Base-by-base conservation (phyloP, 441 rosid genomes). In the Geranium incanum region DNA sequence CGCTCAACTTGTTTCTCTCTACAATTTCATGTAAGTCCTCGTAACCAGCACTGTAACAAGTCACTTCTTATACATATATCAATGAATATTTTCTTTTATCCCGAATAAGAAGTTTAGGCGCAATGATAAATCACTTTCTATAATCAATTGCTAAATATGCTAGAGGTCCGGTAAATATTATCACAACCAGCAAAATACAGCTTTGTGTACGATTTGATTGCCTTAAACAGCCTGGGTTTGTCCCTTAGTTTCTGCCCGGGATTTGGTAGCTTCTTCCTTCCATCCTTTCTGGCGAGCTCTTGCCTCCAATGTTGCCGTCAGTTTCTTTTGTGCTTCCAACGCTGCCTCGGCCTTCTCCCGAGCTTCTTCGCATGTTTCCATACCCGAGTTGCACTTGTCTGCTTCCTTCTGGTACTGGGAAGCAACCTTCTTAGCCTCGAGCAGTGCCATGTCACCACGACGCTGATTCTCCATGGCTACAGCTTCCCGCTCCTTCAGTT, bases 301-400 rank as follows among this genome's bases (percentile, higher is more conserved):
- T 19, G 23, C 28, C 78, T 89, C 98, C 98, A 97, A 91, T 66
- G 68, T 50, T 21, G 85, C 81, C 0, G 95, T 86, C 67, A 86
- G 65, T 76, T 88, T 93, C 95, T 84, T 91, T 74, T 89, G 97
- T 38, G 84, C 85, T 18, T 68, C 85, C 69, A 89, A 81, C 28
- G 93, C 81, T 18, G 80, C 85, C 76, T 89, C 97, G 0, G 97
- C 80, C 75, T 86, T 93, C 76, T 93, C 98, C 81, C 98, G 80
- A 5, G 97, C 95, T 81, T 84, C 98, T 81, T 93, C 97, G 73
- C 97, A 91, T 1, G 97, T 91, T 81, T 88, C 98, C 97, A 93
- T 91, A 55, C 97, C 98, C 0, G 97, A 88, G 78, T 87, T 93
- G 79, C 97, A 91, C 74, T 91, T 93, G 86, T 93, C 98, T 19